Base-by-base conservation (phyloP, 1,284 basidiomycete genomes). In the Limonomyces culmigenus region DNA sequence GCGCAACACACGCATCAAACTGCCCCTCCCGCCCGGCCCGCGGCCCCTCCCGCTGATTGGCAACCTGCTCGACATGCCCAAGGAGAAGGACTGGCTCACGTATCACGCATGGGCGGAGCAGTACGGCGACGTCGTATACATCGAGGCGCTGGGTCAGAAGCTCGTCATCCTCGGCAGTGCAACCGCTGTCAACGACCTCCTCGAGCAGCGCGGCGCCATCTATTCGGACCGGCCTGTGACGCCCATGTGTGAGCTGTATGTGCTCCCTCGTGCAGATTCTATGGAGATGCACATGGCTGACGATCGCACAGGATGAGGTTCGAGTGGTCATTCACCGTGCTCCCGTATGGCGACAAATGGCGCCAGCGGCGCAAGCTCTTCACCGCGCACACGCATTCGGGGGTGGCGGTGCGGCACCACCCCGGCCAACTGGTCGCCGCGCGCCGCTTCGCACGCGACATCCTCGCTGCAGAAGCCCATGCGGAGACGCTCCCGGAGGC, bases 121-220 rank as follows among this genome's bases (percentile, higher is more conserved):
- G n/a, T n/a, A n/a, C n/a, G 36, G 36, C 4, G 20, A 38, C 17
- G 15, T 38, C n/a, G 29, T 38, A 5, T 33, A 34, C 21, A 10
- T 33, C 13, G 11, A 32, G 8, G 16, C 19, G 13, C 23, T 33
- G 15, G 31, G 31, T 5, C 31, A 33, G 20, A 15, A 21, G 10
- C 18, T 41, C 15, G 14, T 43, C 12, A 23, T 43, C 11, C 29
- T 43, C 3, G 38, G 38, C 30, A 33, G 31, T 3, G 19, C 29
- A 18, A 11, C 38, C 18, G 36, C 25, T 3, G 41, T 34, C 3
- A 6, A 33, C 12, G 41, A 43, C 19, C 20, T 43, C 2, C 29
- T 43, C 14, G 32, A 33, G 20, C 33, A 34, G 36, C 29, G 30
- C 12, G 16, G 12, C 14, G 18, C 36, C 12, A 38, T 38, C 17